These are phyloP conservation scores for Margaritispora aquatica DNA, from an alignment of 495 filamentous ascomycete species.

Conservation along the genomic window DNA sequence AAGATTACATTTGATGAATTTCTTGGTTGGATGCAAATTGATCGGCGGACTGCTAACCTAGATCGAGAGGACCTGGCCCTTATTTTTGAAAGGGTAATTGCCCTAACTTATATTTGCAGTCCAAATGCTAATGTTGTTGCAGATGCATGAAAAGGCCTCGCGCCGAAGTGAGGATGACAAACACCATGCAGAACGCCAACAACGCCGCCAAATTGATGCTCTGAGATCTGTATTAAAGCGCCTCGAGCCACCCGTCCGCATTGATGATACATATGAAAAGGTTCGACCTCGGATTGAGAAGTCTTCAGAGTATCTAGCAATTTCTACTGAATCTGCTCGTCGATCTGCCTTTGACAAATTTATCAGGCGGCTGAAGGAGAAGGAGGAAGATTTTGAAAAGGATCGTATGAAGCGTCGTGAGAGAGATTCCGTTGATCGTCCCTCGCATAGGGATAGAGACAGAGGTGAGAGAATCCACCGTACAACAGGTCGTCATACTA, in stretches of 20 bases:
- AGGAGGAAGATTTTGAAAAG: slow-evolving; percentile 77
- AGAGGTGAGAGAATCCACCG: slow-evolving; percentile 58
- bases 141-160: slow-evolving; percentile 72
- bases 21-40: slow-evolving; percentile 63
- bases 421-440: slow-evolving; percentile 52
- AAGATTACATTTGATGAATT: slow-evolving; percentile 89
- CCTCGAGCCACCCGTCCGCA: slow-evolving; percentile 75
- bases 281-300: slow-evolving; percentile 72
- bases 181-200: slow-evolving; percentile 72
- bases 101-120: slow-evolving; percentile 8
- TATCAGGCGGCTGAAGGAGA: slow-evolving; percentile 82
- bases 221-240: slow-evolving; percentile 86
- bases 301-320: slow-evolving; percentile 72
- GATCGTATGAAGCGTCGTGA: slow-evolving; percentile 63
- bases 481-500: slow-evolving; percentile 46
- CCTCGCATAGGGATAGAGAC: slow-evolving; percentile 47
- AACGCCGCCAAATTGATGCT: slow-evolving; percentile 77
- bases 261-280: slow-evolving; percentile 79
- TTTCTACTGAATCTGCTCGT: slow-evolving; percentile 76
- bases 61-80: slow-evolving; percentile 65
- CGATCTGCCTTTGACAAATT: slow-evolving; percentile 87
- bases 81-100: slow-evolving; percentile 67
- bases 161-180: slow-evolving; percentile 79
- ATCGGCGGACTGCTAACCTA: slow-evolving; percentile 80
- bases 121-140: slow-evolving; percentile 20